A percentile compares a stretch with the other conserved stretches of the same genome.
Conservation (phyloP, 2,329 filamentous ascomycete species). For the Pseudogymnoascus sp. region DNA sequence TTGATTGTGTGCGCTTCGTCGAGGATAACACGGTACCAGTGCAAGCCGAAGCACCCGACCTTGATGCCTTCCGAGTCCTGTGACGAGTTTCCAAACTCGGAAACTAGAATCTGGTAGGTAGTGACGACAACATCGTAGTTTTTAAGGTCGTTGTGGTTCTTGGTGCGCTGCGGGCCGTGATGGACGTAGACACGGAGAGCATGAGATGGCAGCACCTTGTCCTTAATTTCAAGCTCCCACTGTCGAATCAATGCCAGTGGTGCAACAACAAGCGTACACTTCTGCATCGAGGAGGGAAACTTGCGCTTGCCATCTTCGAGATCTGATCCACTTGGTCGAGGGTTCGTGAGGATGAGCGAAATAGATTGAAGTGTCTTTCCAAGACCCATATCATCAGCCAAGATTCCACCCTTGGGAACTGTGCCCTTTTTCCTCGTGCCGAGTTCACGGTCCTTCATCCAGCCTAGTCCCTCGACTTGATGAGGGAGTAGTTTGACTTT, state of each 20-base stretch:
- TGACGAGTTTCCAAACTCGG: constrained; percentile 71
- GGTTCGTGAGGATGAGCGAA: constrained; percentile 77
- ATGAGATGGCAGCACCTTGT: constrained; percentile 66
- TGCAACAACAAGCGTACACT: constrained; percentile 83
- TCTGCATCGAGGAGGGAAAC: constrained; percentile 62
- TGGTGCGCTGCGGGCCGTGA: constrained; percentile 80
- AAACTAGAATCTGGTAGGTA: constrained; percentile 91
- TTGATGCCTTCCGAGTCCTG: constrained; percentile 56
- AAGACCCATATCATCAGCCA: constrained; percentile 95
- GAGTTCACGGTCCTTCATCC: constrained; percentile 91
- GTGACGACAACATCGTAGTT: constrained; percentile 94
- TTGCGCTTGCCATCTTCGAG: constrained; percentile 59
- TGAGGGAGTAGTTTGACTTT: constrained; percentile 86
- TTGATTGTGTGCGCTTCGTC: constrained; percentile 99
- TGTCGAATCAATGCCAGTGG: constrained; percentile 92
- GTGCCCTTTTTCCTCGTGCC: constrained; percentile 74
- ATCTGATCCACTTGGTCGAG: constrained; percentile 56
- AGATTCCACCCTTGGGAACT: constrained; percentile 75
- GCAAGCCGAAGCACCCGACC: constrained; percentile 36
- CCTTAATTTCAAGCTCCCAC: constrained; percentile 89
- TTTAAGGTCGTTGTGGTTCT: constrained; percentile 68
- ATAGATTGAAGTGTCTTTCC: constrained; percentile 96
- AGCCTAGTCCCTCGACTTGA: constrained; percentile 86
- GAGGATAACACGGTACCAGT: constrained; percentile 93
- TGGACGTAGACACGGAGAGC: constrained; percentile 79